Evolutionary conservation across 768 basidiomycete species (phyloP).

Genomic region (Lentinula detonsa): DNA sequence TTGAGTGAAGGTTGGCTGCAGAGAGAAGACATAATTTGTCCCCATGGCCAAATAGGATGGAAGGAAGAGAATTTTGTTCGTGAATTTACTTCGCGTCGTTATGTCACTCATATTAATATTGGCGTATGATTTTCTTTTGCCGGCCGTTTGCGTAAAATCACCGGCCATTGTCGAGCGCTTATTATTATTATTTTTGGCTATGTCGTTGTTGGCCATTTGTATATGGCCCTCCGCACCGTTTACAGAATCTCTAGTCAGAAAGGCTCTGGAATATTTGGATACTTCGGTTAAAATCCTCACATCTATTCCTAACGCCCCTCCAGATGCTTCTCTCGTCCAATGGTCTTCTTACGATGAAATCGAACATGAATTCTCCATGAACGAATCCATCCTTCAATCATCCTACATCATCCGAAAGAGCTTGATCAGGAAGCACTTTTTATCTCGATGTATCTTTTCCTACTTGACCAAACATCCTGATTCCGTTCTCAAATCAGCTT

Average conservation of each 20-base stretch:
- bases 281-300: conserved; percentile 15
- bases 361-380: conserved; percentile 51
- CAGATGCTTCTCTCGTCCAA: not conserved
- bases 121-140: conserved; percentile 1
- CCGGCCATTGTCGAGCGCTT: not conserved
- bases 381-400: conserved; percentile 56
- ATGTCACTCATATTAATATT: not conserved
- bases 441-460: conserved; percentile 67
- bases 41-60: conserved; percentile 26
- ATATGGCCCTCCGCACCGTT: conserved; percentile 48
- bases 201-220: not conserved
- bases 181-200: not conserved
- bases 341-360: conserved; percentile 78
- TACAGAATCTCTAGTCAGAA: conserved; percentile 36
- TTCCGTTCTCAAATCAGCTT: conserved; percentile 46
- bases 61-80: not conserved
- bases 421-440: conserved; percentile 90
- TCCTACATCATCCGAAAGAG: conserved; percentile 89
- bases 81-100: conserved; percentile 5
- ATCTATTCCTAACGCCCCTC: conserved; percentile 10
- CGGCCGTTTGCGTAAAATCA: not conserved
- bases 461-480: conserved; percentile 67
- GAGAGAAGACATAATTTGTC: conserved; percentile 58
- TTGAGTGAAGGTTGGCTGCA: conserved; percentile 91
- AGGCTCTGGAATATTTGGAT: conserved; percentile 26